Evolutionary conservation across 176 grass and related monocot species (phyloP), one percentile per base, ranked within the genome.

Genomic region (Puccinellia tenuiflora): DNA sequence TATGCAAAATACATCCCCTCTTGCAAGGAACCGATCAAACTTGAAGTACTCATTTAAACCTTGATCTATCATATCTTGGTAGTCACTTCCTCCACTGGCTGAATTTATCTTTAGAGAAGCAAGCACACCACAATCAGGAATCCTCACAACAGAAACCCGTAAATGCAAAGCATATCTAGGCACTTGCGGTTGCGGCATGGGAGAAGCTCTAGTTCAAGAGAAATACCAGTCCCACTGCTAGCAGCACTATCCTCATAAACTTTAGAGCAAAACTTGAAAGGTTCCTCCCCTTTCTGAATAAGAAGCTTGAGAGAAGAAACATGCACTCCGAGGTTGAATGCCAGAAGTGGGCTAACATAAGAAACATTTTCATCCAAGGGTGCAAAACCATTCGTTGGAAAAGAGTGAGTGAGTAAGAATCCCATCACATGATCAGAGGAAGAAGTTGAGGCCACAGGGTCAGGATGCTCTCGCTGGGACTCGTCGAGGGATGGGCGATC

Each of bases 271-370:
- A 89, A 95, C 68, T 83, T 88, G 30, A 93, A 91, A 50, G 84
- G 83, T 6, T 90, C 69, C 38, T 84, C 77, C 56, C 91, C 87
- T 69, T 72, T 81, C 69, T 76, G 62, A 79, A 95, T 84, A 82
- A 92, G 82, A 92, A 93, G 65, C 68, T 90, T 92, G 73, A 95
- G 83, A 73, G 85, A 92, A 60, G 91, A 92, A 67, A 94, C 53
- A 90, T 99, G 93, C 40, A 96, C 43, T 38, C 96, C 91, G 39
- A 96, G 88, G 73, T 99, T 99, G 85, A 96, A 99, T 18, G 96
- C 96, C 78, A 99, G 66, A 57, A 99, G 81, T 63, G 93, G 96
- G 83, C 87, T 96, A 38, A 93, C 40, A 88, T 92, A 96, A 71
- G 87, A 91, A 68, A 96, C 75, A 52, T 88, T 81, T 69, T 81